Evolutionary conservation across 2,329 filamentous ascomycete species (phyloP).

Genomic region (Xylaria sp.): DNA sequence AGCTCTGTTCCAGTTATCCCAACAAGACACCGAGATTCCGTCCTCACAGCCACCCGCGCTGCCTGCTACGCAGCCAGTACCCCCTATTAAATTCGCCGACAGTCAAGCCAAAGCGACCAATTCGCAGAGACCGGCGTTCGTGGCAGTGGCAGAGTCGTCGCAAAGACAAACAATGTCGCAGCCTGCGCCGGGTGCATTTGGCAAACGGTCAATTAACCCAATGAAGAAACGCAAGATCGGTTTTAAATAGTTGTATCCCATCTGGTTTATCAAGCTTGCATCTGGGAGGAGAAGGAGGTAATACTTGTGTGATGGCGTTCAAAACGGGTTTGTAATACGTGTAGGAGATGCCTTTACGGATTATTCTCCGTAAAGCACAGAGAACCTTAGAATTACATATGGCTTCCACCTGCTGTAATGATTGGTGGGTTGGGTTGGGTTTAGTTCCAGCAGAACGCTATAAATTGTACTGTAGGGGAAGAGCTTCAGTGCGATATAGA

Average conservation of each 20-base stretch:
- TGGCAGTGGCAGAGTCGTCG: not conserved
- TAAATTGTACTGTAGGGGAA: not conserved
- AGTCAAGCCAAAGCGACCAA: conserved; percentile 24
- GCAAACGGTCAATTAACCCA: conserved; percentile 30
- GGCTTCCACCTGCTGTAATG: not conserved
- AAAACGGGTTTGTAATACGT: not conserved
- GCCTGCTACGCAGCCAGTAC: conserved; percentile 28
- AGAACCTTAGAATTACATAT: not conserved
- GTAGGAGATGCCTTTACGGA: too few relatives aligned
- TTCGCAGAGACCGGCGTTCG: conserved; percentile 20
- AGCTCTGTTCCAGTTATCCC: conserved; percentile 26
- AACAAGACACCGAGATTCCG: conserved; percentile 24
- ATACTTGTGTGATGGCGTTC: not conserved
- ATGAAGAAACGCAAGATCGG: conserved; percentile 29
- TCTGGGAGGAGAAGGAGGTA: not conserved
- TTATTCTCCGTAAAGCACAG: too few relatives aligned
- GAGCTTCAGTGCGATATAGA: not conserved
- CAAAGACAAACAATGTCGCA: conserved; percentile 26
- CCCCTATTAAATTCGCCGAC: conserved; percentile 23
- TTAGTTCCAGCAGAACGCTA: not conserved
- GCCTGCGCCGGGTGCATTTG: conserved; percentile 29
- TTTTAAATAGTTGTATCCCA: conserved; percentile 20
- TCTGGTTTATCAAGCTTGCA: not conserved
- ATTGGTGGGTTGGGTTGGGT: not conserved
- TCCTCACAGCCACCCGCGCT: conserved; percentile 28